Base-by-base conservation (phyloP, 345 rosid genomes). In the Citrus inodora region DNA sequence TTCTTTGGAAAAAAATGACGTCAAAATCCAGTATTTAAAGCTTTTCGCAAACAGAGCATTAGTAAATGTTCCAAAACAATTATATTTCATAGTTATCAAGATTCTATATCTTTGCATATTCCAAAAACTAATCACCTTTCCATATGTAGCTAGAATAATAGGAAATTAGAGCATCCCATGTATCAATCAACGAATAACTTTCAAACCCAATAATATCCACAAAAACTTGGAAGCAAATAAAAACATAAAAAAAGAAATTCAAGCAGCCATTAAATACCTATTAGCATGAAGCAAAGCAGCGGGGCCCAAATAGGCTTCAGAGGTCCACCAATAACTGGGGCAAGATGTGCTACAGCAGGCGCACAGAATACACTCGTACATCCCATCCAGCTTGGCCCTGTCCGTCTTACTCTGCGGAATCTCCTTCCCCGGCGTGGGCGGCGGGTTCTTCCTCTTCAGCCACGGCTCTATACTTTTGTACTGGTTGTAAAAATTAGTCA, bases 271-370 rank as follows among this genome's bases (percentile, higher is more conserved):
- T 79, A 3, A 13, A 46, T 46, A 93, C 98, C 99, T 87, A 53
- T 95, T 95, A 38, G 99, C 99, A 25, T 95, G 97, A 33, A 95
- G 94, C 87, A 95, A 82, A 71, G 97, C 96, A 62, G 98, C 99
- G 1, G 99, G 99, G 2, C 97, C 99, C 81, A 95, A 84, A 72
- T 95, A 95, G 33, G 94, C 85, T 78, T 95, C 99, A 22, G 99
- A 98, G 56, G 93, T 95, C 99, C 99, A 95, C 99, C 99, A 95
- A 70, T 95, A 95, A 66, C 99, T 95, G 37, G 99, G 99, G 82
- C 97, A 95, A 6, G 98, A 91, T 0, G 98, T 92, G 79, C 94
- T 92, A 73, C 99, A 95, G 76, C 99, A 95, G 46, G 99, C 96
- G 69, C 99, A 95, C 48, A 93, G 85, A 33, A 95, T 95, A 65